Conservation (phyloP, 345 rosid species). For the Aquilaria yunnanensis region DNA sequence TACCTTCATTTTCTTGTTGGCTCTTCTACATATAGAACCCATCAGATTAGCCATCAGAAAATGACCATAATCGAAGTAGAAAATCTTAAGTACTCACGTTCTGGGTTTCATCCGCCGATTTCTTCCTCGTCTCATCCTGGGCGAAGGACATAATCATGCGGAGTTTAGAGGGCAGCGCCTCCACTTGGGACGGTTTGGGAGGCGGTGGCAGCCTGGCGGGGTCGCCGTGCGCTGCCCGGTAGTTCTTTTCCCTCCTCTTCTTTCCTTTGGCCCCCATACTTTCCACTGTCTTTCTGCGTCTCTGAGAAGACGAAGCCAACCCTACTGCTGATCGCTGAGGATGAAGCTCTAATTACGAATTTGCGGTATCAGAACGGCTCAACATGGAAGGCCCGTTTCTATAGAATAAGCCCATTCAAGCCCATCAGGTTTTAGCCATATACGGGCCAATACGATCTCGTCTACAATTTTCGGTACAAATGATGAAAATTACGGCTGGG, state of each 20-base stretch:
- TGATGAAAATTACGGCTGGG: too few relatives aligned
- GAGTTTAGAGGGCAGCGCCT: slow-evolving; percentile 75
- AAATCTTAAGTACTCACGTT: neutral
- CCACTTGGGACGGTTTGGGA: slow-evolving; percentile 60
- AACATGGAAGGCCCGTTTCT: too few relatives aligned
- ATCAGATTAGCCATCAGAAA: too few relatives aligned
- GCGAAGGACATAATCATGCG: slow-evolving; percentile 59
- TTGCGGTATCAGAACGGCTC: too few relatives aligned
- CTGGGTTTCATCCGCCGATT: neutral
- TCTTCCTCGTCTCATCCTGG: too few relatives aligned
- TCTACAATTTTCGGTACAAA: too few relatives aligned
- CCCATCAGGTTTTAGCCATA: too few relatives aligned
- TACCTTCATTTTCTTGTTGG: slow-evolving; percentile 12
- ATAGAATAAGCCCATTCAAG: too few relatives aligned
- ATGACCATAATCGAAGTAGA: slow-evolving; percentile 17
- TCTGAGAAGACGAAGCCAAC: too few relatives aligned
- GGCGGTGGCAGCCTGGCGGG: slow-evolving; percentile 76
- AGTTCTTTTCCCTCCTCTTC: slow-evolving; percentile 82
- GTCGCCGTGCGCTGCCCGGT: slow-evolving; percentile 76
- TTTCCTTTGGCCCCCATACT: slow-evolving; percentile 84
- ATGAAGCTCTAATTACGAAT: too few relatives aligned
- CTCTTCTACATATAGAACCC: slow-evolving; percentile 16
- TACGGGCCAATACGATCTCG: too few relatives aligned
- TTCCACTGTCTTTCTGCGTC: neutral
- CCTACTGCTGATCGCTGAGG: too few relatives aligned